phyloP scores from a whole-genome alignment of 139 green algal genomes.

The Chlorella sp. region DNA sequence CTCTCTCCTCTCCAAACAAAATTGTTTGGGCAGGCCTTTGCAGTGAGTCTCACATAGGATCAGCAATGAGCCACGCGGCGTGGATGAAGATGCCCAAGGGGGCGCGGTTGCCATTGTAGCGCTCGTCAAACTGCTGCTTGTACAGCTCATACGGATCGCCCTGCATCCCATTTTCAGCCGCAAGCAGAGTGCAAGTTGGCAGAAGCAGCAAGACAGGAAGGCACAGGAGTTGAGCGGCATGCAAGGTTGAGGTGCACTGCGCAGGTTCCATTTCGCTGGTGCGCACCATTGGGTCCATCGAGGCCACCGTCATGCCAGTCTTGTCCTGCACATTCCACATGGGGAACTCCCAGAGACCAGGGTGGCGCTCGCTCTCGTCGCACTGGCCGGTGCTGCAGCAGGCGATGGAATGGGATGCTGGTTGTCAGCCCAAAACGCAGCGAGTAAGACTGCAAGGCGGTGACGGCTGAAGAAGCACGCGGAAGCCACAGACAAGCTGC shows the following conservation, averaged over 20 bases:
- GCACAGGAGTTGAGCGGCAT: not conserved
- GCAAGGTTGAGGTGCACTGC: too few relatives aligned
- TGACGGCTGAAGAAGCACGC: too few relatives aligned
- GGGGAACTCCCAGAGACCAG: constrained; percentile 42
- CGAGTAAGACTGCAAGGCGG: too few relatives aligned
- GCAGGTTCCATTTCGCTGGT: too few relatives aligned
- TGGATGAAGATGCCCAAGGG: constrained; percentile 42
- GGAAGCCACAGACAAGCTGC: too few relatives aligned
- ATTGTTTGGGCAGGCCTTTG: too few relatives aligned
- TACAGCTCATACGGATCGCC: constrained; percentile 36
- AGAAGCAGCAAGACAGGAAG: too few relatives aligned
- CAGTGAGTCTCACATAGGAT: constrained; percentile 6
- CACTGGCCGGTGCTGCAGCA: constrained; percentile 27
- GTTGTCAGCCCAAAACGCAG: too few relatives aligned
- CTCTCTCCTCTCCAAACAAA: too few relatives aligned
- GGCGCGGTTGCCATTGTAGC: constrained; percentile 40
- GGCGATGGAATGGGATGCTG: too few relatives aligned
- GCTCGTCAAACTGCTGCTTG: constrained; percentile 40
- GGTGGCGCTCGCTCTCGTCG: constrained; percentile 23
- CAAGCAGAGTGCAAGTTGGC: not conserved
- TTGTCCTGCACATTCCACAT: constrained; percentile 44
- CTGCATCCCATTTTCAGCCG: not conserved
- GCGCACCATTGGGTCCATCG: constrained; percentile 33
- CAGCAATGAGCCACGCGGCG: constrained; percentile 36
- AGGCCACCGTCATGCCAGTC: not conserved